phyloP scores from a whole-genome alignment of 768 basidiomycete species.

The Lactifluus volemus region DNA sequence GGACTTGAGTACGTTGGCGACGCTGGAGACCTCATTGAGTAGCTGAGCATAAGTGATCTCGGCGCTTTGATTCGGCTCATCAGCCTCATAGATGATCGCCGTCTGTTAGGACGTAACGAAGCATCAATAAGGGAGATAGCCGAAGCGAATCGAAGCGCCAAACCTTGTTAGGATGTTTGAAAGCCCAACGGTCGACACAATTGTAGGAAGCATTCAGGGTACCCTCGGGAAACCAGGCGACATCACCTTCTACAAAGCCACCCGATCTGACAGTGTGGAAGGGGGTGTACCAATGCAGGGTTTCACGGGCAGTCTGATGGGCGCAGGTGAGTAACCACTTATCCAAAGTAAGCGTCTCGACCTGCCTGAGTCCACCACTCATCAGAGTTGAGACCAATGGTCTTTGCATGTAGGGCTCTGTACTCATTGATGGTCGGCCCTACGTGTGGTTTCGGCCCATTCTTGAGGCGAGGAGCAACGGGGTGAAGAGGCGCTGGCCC shows the following conservation, averaged over 20 bases:
- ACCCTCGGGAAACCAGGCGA: conserved; percentile 96
- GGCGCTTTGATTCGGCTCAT: conserved; percentile 77
- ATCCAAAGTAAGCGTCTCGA: neutral
- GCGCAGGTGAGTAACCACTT: neutral
- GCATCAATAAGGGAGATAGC: neutral
- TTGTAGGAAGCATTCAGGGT: conserved; percentile 92
- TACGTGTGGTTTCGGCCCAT: conserved; percentile 60
- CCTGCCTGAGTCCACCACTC: conserved; percentile 80
- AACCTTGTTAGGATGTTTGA: conserved; percentile 79
- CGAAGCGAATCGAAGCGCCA: neutral
- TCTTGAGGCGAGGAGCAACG: conserved; percentile 63
- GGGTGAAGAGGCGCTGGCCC: conserved; percentile 45
- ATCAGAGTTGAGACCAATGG: conserved; percentile 70
- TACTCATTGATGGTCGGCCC: conserved; percentile 77
- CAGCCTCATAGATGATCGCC: conserved; percentile 97
- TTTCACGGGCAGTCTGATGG: conserved; percentile 57
- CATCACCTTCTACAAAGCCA: conserved; percentile 75
- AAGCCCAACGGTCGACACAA: conserved; percentile 95
- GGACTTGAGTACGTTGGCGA: conserved; percentile 87
- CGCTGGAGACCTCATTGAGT: conserved; percentile 75
- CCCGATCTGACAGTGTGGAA: conserved; percentile 85
- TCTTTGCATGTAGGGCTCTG: conserved; percentile 51
- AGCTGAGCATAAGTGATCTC: conserved; percentile 78
- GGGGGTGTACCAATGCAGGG: conserved; percentile 79
- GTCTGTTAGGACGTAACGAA: conserved; percentile 36